Evolutionary conservation across 331 rosid species (phyloP).

Genomic region (Stylosanthes scabra): DNA sequence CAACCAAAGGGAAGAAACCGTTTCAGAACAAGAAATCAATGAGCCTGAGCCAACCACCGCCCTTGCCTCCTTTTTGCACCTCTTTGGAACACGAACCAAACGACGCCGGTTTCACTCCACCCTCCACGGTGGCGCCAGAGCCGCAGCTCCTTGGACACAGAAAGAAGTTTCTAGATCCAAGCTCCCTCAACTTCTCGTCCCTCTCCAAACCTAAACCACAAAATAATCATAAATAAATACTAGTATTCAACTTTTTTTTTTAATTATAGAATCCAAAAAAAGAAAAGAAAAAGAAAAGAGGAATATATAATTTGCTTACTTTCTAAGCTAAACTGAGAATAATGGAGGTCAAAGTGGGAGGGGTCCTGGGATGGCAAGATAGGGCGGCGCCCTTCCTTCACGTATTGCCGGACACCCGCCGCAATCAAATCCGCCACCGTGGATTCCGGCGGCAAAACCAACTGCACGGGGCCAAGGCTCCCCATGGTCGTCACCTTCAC

Average conservation of each 20-base stretch:
- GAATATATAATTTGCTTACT: slow-evolving; percentile 26
- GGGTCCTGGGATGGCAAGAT: slow-evolving; percentile 53
- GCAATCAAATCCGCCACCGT: slow-evolving; percentile 56
- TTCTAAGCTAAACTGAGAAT: slow-evolving; percentile 84
- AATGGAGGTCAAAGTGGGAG: slow-evolving; percentile 67
- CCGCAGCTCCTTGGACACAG: slow-evolving; percentile 48
- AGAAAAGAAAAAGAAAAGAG: neutral
- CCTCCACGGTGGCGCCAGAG: slow-evolving; percentile 8
- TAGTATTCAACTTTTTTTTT: neutral
- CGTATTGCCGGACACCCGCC: slow-evolving; percentile 49
- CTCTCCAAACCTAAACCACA: slow-evolving; percentile 62
- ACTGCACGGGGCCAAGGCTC: slow-evolving; percentile 69
- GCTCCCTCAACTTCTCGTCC: slow-evolving; percentile 53
- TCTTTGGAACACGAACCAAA: slow-evolving; percentile 53
- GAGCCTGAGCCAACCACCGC: slow-evolving; percentile 61
- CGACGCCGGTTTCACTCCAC: slow-evolving; percentile 45
- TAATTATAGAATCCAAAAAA: neutral
- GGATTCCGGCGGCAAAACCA: slow-evolving; percentile 58
- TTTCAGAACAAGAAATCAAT: slow-evolving; percentile 52
- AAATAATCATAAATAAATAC: neutral
- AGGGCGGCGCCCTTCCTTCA: slow-evolving; percentile 80
- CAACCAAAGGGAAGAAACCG: neutral
- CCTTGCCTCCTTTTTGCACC: slow-evolving; percentile 46
- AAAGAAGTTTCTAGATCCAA: slow-evolving; percentile 77
- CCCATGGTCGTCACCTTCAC: slow-evolving; percentile 71